A percentile compares a stretch with the other conserved stretches of the same genome.
Evolutionary conservation across 2,329 filamentous ascomycete genomes (phyloP).

Genomic region (Fusarium sp.): DNA sequence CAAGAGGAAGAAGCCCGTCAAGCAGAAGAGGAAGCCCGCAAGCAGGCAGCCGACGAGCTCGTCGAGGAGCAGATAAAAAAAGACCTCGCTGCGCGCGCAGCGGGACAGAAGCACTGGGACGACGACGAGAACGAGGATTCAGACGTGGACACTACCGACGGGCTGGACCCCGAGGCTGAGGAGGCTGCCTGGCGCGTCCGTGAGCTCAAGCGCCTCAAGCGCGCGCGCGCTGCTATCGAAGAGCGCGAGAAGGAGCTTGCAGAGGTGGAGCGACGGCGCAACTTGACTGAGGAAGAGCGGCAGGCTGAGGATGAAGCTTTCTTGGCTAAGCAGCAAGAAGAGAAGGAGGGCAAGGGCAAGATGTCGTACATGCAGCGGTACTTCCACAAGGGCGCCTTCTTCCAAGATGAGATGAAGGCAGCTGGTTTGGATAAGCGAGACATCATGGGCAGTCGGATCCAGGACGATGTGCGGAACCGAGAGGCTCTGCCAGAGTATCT

Average conservation of each 20-base stretch:
- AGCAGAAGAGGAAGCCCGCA: constrained; percentile 68
- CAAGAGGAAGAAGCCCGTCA: constrained; percentile 48
- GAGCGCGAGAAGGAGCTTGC: constrained; percentile 82
- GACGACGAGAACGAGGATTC: constrained; percentile 73
- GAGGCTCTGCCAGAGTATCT: constrained; percentile 88
- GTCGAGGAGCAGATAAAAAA: constrained; percentile 89
- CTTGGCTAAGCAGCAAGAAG: constrained; percentile 78
- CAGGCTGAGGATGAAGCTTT: constrained; percentile 82
- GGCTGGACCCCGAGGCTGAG: constrained; percentile 84
- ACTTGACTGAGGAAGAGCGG: constrained; percentile 85
- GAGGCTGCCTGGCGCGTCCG: constrained; percentile 92
- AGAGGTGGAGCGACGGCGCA: constrained; percentile 86
- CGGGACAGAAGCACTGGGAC: constrained; percentile 87
- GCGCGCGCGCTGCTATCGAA: constrained; percentile 85
- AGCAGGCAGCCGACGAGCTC: constrained; percentile 76
- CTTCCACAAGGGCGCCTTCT: constrained; percentile 96
- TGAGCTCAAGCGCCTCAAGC: constrained; percentile 86
- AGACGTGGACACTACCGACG: constrained; percentile 89
- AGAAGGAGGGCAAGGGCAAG: constrained; percentile 78
- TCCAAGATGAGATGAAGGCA: constrained; percentile 78
- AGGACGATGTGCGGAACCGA: constrained; percentile 82
- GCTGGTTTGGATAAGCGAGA: constrained; percentile 81
- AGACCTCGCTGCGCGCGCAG: constrained; percentile 75
- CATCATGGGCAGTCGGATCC: constrained; percentile 83
- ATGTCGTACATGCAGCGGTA: constrained; percentile 95